These are phyloP conservation scores for Lasiosphaeriaceae sp. DNA, from an alignment of 495 filamentous ascomycete genomes.

Conservation along the genomic window DNA sequence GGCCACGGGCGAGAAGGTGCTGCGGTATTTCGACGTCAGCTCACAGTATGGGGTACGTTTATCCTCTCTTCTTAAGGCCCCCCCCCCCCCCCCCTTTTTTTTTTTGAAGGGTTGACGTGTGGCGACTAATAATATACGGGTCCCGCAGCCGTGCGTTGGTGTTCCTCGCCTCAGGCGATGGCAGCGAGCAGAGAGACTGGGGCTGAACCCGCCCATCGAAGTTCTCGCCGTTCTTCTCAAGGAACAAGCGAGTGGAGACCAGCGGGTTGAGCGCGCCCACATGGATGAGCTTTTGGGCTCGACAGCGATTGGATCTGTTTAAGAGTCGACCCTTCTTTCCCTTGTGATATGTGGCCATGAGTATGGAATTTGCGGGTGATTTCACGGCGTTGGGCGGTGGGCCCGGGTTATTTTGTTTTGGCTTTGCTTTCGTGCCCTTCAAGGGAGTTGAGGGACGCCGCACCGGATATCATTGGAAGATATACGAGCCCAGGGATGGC, in stretches of 20 bases:
- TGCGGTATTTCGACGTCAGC: slow-evolving; percentile 84
- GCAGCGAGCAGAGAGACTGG: slow-evolving; percentile 75
- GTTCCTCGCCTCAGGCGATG: slow-evolving; percentile 79
- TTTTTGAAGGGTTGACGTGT: too few relatives aligned
- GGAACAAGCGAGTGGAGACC: slow-evolving; percentile 54
- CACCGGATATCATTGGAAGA: too few relatives aligned
- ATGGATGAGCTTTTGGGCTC: slow-evolving; percentile 75
- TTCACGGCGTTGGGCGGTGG: too few relatives aligned
- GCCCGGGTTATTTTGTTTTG: too few relatives aligned
- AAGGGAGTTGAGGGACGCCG: too few relatives aligned
- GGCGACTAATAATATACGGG: neutral
- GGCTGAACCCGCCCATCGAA: slow-evolving; percentile 82
- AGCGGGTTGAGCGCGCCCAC: slow-evolving; percentile 58
- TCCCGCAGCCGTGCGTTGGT: slow-evolving; percentile 75
- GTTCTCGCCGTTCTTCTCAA: slow-evolving; percentile 82
- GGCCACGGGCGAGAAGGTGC: slow-evolving; percentile 72
- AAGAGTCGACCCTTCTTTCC: neutral
- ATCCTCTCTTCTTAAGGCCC: neutral
- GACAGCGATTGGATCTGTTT: slow-evolving; percentile 29
- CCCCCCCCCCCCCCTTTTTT: too few relatives aligned
- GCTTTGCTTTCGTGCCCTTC: too few relatives aligned
- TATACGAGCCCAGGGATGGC: too few relatives aligned
- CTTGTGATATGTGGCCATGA: neutral
- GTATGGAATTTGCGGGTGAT: too few relatives aligned
- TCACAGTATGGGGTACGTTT: slow-evolving; percentile 81